Conservation (phyloP, 179 eudicot species). For the Actinidia polygama region DNA sequence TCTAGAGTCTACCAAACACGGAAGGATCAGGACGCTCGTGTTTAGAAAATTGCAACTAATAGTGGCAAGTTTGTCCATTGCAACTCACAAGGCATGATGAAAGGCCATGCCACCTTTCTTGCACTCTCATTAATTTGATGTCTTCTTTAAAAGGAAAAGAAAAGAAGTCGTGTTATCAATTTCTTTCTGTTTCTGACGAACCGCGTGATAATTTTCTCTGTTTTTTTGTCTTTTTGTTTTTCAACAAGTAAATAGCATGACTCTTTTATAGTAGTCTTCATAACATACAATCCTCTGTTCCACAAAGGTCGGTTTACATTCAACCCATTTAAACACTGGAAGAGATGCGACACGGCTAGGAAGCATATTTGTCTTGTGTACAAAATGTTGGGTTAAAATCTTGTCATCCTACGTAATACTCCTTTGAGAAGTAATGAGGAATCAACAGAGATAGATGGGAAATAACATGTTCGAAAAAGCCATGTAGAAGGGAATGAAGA, state of each 20-base stretch:
- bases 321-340: background rate
- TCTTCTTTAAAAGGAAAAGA: background rate
- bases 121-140: background rate
- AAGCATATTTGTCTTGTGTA: background rate
- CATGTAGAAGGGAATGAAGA: constrained; percentile 6
- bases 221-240: background rate
- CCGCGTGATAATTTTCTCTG: background rate
- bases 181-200: background rate
- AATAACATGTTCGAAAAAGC: background rate
- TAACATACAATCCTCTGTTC: background rate
- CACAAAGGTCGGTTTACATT: background rate
- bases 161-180: background rate
- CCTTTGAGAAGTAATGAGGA: background rate
- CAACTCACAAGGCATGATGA: background rate
- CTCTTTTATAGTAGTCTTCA: background rate
- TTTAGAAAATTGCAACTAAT: background rate
- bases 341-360: background rate
- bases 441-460: background rate
- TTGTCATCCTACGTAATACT: background rate
- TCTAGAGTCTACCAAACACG: background rate
- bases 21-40: background rate
- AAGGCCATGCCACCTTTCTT: background rate
- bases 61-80: too few relatives aligned
- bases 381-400: background rate
- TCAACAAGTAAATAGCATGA: background rate